Evolutionary conservation across 495 filamentous ascomycete species (phyloP).

Genomic region (Chlorociboria aeruginascens): DNA sequence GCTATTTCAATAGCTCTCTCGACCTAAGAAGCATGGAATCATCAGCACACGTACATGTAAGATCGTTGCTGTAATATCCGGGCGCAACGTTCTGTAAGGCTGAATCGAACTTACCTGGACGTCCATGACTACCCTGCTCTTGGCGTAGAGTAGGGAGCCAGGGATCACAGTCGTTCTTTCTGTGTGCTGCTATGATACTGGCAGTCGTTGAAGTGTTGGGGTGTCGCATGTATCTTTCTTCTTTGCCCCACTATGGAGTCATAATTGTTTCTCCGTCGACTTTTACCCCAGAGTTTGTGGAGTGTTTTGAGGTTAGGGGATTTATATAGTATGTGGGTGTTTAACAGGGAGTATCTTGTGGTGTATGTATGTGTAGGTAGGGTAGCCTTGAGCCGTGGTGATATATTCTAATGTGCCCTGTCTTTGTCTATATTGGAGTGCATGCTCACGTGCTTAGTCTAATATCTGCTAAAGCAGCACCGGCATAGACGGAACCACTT

Average conservation of each 20-base stretch:
- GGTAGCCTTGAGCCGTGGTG: no score
- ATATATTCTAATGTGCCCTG: no score
- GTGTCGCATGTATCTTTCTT: constrained; percentile 12
- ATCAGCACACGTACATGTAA: neutral
- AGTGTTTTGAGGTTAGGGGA: neutral
- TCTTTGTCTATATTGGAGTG: no score
- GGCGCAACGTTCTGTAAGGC: constrained; percentile 4
- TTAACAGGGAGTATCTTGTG: no score
- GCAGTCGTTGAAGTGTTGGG: neutral
- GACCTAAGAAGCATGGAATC: constrained; percentile 41
- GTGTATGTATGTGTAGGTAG: no score
- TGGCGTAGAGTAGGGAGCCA: neutral
- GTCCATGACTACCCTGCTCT: constrained; percentile 12
- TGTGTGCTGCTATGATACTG: constrained; percentile 10
- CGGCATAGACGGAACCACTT: no score
- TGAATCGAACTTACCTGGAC: constrained; percentile 12
- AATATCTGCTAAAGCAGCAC: no score
- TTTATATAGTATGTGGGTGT: neutral
- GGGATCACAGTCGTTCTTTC: neutral
- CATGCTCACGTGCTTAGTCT: no score
- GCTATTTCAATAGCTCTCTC: constrained; percentile 88
- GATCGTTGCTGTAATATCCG: neutral
- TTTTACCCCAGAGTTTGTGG: neutral
- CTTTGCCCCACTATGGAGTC: constrained; percentile 10
- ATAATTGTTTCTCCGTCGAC: constrained; percentile 6